Evolutionary conservation across 1,139 yeast species (phyloP), one percentile per base, ranked within the genome.

Genomic region (Geotrichum carabidarum): DNA sequence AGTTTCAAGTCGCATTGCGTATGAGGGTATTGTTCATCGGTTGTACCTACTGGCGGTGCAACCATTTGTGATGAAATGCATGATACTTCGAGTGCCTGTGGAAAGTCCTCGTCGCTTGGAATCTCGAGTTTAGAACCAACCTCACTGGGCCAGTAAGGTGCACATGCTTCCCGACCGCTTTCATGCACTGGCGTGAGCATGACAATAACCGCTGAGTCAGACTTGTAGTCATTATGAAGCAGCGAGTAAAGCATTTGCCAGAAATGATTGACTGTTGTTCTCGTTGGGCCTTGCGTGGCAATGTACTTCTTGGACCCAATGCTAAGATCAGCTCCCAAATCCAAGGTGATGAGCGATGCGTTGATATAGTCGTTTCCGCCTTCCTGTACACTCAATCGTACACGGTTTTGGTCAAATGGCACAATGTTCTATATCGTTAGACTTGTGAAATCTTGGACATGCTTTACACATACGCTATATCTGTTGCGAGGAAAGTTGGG

Each of bases 111-210:
- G 18, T 55, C 59, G 27, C 58, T 46, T 12, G 60, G 53, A 17
- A 65, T 44, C 5, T 51, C 42, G 7, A 62, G 44, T 5, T 55
- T 41, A 5, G 53, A 44, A 11, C 54, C 59, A 15, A 38, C 42
- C 30, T 56, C 57, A 6, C 65, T 66, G 1, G 85, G 87, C 97
- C 97, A 91, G 68, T 91, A 91, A 55, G 77, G 76, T 58, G 71
- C 76, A 66, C 97, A 90, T 68, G 91, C 90, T 53, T 75, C 79
- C 50, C 77, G 74, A 1, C 73, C 72, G 30, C 74, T 71, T 65
- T 89, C 96, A 14, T 69, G 69, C 50, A 90, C 69, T 0, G 95
- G 94, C 0, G 99, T 91, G 48, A 93, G 82, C 98, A 91, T 93
- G 11, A 88, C 84, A 8, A 93, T 75, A 0, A 84, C 80, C 1